Evolutionary conservation across 169 alveolate genomes (phyloP).

Genomic region (Eimeria zaria): DNA sequence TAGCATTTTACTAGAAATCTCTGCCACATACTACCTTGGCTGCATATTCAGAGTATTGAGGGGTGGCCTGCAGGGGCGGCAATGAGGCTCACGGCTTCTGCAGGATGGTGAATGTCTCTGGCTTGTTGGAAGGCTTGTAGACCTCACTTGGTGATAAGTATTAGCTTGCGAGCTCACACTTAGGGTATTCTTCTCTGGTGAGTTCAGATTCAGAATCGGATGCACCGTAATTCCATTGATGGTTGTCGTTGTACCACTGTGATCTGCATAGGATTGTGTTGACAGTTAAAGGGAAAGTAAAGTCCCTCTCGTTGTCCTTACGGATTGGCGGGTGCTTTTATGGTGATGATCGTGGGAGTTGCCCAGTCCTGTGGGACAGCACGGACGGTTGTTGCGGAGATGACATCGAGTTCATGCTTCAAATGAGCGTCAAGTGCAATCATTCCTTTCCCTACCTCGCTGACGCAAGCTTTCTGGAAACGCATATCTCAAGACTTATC

Average conservation of each 20-base stretch:
- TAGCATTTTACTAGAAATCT: not conserved
- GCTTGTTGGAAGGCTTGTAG: not conserved
- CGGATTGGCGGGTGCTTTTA: slow-evolving; percentile 79
- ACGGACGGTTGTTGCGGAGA: slow-evolving; percentile 81
- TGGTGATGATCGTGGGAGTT: slow-evolving; percentile 51
- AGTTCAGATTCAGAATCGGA: not conserved
- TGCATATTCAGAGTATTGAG: no score
- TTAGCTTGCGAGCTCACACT: not conserved
- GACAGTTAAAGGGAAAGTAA: not conserved
- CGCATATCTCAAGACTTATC: slow-evolving; percentile 44
- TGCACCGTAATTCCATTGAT: not conserved
- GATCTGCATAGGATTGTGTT: slow-evolving; percentile 35
- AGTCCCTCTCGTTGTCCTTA: slow-evolving; percentile 58
- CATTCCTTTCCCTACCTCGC: slow-evolving; percentile 23
- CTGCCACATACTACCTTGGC: not conserved
- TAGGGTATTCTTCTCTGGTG: not conserved
- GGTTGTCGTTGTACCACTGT: not conserved
- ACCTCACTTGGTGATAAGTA: not conserved
- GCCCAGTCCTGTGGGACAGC: slow-evolving; percentile 80
- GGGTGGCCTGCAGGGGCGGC: not conserved
- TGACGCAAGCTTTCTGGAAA: not conserved
- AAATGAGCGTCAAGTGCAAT: slow-evolving; percentile 28
- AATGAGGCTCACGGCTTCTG: not conserved
- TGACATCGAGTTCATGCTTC: slow-evolving; percentile 29
- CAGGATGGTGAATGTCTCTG: not conserved